Percentiles rank a stretch among this genome's conserved stretches.
Evolutionary conservation across 2,329 filamentous ascomycete species (phyloP).

Genomic region (Cadophora sp.): DNA sequence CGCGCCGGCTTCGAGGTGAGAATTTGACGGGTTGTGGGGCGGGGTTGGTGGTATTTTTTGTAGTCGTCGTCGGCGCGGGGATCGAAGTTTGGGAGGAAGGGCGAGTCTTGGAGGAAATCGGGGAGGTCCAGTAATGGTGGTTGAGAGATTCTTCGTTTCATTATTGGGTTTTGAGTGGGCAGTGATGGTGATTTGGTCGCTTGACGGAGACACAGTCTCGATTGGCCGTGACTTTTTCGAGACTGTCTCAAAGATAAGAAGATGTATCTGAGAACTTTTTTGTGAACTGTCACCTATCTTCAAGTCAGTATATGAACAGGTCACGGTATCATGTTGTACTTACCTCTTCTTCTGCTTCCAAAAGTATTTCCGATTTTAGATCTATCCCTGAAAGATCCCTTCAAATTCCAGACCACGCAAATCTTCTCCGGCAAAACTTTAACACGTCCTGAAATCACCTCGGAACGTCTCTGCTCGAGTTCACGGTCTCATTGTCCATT

Average conservation of each 20-base stretch:
- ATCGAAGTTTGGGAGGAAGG: constrained; percentile 31
- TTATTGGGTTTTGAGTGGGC: not conserved
- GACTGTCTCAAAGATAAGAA: not conserved
- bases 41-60: constrained; percentile 14
- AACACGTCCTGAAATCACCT: not conserved
- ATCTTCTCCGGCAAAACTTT: not conserved
- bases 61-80: constrained; percentile 13
- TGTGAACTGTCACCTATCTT: not conserved
- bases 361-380: not conserved
- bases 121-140: constrained; percentile 29
- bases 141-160: constrained; percentile 15
- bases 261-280: not conserved
- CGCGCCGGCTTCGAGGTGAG: constrained; percentile 35
- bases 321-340: not conserved
- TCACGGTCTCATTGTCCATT: not conserved
- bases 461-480: not conserved
- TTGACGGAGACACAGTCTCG: not conserved
- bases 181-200: not conserved
- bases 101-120: constrained; percentile 39
- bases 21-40: constrained; percentile 46
- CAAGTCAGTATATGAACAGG: not conserved
- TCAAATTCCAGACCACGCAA: not conserved
- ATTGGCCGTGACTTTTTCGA: not conserved
- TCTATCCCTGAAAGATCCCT: not conserved
- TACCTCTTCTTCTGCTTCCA: not conserved